Evolutionary conservation across 164 flowering plant genomes (phyloP).

Genomic region (Brasenia schreberi): DNA sequence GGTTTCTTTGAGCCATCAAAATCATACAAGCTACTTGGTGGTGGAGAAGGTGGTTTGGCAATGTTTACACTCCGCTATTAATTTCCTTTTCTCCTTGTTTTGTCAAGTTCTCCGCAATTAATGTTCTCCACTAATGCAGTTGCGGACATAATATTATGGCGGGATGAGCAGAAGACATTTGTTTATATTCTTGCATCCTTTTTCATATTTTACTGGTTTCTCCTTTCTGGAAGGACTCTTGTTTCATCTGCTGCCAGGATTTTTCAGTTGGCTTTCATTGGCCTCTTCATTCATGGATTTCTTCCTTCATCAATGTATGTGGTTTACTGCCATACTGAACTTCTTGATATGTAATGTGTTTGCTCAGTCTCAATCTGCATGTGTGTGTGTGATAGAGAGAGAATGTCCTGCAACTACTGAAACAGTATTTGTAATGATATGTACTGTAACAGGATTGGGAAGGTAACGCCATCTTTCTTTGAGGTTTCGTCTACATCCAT

Average conservation of each 20-base stretch:
- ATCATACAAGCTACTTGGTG: conserved; percentile 32
- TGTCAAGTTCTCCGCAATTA: not conserved
- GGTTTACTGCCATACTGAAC: conserved; percentile 2
- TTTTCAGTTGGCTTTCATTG: conserved; percentile 26
- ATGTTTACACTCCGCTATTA: not conserved
- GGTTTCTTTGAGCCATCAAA: conserved; percentile 31
- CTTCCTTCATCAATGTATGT: conserved; percentile 62
- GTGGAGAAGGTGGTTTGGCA: conserved; percentile 16
- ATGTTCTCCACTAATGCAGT: conserved; percentile 40
- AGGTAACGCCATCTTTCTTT: conserved; percentile 34
- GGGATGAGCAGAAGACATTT: conserved; percentile 75
- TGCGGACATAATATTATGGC: conserved; percentile 85
- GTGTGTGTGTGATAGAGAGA: not conserved
- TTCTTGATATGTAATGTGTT: not conserved
- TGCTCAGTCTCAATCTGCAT: not conserved
- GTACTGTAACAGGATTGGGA: conserved; percentile 31
- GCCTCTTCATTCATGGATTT: conserved; percentile 31
- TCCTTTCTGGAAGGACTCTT: conserved; percentile 59
- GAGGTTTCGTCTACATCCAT: conserved; percentile 37
- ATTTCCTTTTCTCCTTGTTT: not conserved
- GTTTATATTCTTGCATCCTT: conserved; percentile 31
- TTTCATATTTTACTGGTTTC: conserved; percentile 63
- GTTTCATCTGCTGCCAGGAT: conserved; percentile 57
- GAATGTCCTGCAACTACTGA: not conserved
- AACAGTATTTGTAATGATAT: not conserved